phyloP scores from a whole-genome alignment of 2,329 filamentous ascomycete genomes.

The Fusarium abutilonis region DNA sequence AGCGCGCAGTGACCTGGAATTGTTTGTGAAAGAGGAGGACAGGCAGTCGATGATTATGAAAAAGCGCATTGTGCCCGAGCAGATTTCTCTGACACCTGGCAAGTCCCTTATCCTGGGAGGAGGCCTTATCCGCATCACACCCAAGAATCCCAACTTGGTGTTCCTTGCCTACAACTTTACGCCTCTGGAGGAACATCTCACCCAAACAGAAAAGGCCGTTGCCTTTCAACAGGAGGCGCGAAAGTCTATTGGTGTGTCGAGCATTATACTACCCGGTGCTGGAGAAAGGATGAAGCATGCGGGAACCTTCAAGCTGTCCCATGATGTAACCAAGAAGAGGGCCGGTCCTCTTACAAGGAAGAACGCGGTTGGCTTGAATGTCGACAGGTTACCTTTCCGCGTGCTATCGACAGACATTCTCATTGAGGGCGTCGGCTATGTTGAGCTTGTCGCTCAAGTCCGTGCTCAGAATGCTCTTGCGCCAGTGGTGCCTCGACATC shows the following conservation, averaged over 20 bases:
- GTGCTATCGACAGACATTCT: conserved; percentile 85
- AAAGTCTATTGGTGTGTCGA: conserved; percentile 65
- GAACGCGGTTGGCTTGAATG: conserved; percentile 69
- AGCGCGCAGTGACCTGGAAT: conserved; percentile 75
- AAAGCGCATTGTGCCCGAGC: conserved; percentile 75
- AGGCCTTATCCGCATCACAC: conserved; percentile 88
- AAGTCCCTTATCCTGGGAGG: conserved; percentile 82
- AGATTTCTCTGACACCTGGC: conserved; percentile 75
- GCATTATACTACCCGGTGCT: conserved; percentile 69
- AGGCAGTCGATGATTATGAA: conserved; percentile 81
- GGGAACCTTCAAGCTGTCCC: conserved; percentile 76
- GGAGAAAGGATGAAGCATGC: conserved; percentile 72
- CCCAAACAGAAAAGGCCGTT: conserved; percentile 81
- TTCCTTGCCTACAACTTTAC: conserved; percentile 90
- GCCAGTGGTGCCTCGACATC: conserved; percentile 12
- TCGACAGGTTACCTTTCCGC: conserved; percentile 78
- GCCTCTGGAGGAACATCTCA: conserved; percentile 78
- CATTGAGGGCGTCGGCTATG: conserved; percentile 92
- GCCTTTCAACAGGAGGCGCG: conserved; percentile 74
- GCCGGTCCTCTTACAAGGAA: conserved; percentile 76
- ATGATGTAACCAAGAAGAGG: conserved; percentile 84
- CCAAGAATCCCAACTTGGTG: conserved; percentile 66
- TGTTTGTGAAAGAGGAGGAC: conserved; percentile 73
- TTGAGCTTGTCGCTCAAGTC: conserved; percentile 87
- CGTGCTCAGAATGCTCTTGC: conserved; percentile 62